Conservation (phyloP, 2,329 filamentous ascomycete species). For the Arthrocladium fulminans region DNA sequence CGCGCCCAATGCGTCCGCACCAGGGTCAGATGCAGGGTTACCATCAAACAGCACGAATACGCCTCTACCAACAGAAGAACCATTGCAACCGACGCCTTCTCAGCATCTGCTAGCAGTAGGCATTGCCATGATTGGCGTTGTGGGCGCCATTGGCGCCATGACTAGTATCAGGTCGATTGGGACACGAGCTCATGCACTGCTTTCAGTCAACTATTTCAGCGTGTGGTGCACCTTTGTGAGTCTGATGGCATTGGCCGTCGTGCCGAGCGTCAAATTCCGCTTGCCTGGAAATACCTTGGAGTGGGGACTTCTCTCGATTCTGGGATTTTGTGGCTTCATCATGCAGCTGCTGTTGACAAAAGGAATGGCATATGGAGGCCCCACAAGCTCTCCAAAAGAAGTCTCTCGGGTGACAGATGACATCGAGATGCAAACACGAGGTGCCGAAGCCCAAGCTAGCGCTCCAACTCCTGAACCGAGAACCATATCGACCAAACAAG, state of each 20-base stretch:
- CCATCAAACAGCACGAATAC: constrained; percentile 31
- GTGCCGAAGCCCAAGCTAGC: constrained; percentile 25
- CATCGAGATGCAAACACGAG: constrained; percentile 5
- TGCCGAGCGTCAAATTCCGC: constrained; percentile 50
- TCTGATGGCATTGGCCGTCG: constrained; percentile 46
- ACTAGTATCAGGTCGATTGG: constrained; percentile 75
- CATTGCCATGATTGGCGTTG: constrained; percentile 64
- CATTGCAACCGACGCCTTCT: constrained; percentile 40
- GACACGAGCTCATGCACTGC: constrained; percentile 67
- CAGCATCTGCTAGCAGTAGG: constrained; percentile 63
- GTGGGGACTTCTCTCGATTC: constrained; percentile 58
- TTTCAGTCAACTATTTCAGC: constrained; percentile 78
- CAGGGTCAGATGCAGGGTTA: constrained; percentile 17
- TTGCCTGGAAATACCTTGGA: constrained; percentile 47
- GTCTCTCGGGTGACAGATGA: not conserved
- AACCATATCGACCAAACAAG: not conserved
- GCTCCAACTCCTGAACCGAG: not conserved
- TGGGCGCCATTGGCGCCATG: constrained; percentile 66
- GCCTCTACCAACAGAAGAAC: constrained; percentile 16
- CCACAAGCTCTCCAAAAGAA: constrained; percentile 33
- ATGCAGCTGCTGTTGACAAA: constrained; percentile 81
- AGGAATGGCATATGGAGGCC: constrained; percentile 63
- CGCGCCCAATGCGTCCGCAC: not conserved
- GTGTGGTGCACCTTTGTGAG: constrained; percentile 62
- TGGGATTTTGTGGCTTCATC: constrained; percentile 67